Conservation (phyloP, 2,329 filamentous ascomycete species). For the Fusarium nodosum region DNA sequence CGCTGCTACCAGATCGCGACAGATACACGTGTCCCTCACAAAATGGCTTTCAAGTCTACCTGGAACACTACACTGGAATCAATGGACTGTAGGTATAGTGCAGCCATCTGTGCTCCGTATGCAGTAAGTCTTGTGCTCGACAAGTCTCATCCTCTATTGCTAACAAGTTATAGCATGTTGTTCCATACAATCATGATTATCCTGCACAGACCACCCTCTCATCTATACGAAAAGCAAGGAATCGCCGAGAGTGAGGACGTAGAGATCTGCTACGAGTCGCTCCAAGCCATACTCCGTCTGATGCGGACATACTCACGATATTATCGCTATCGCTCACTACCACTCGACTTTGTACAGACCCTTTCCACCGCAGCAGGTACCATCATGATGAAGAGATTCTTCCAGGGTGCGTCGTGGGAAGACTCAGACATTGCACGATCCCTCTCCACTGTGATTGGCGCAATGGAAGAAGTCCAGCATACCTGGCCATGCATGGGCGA, state of each 20-base stretch:
- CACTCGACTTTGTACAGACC: constrained; percentile 64
- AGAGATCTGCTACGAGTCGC: constrained; percentile 64
- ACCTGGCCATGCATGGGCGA: constrained; percentile 63
- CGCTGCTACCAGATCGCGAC: constrained; percentile 58
- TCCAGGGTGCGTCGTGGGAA: constrained; percentile 57
- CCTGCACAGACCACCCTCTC: constrained; percentile 62
- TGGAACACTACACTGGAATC: constrained; percentile 64
- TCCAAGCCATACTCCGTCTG: constrained; percentile 61
- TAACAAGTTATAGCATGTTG: constrained; percentile 55
- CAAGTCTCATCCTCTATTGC: background rate
- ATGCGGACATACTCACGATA: constrained; percentile 60
- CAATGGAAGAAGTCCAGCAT: constrained; percentile 65
- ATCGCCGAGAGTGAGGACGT: constrained; percentile 61
- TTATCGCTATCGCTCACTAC: constrained; percentile 60
- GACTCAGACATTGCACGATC: constrained; percentile 63
- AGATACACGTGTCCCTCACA: constrained; percentile 62
- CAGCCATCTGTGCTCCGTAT: constrained; percentile 62
- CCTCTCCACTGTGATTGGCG: constrained; percentile 63
- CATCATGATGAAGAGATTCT: constrained; percentile 61
- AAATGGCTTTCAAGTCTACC: constrained; percentile 63
- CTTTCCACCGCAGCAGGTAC: constrained; percentile 62
- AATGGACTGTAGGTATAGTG: constrained; percentile 63
- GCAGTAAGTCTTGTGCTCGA: constrained; percentile 54
- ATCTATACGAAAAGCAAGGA: constrained; percentile 57
- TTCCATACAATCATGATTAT: constrained; percentile 67